Evolutionary conservation across 1,284 basidiomycete genomes (phyloP), one percentile per base, ranked within the genome.

Genomic region (Fistulinella staudtii): DNA sequence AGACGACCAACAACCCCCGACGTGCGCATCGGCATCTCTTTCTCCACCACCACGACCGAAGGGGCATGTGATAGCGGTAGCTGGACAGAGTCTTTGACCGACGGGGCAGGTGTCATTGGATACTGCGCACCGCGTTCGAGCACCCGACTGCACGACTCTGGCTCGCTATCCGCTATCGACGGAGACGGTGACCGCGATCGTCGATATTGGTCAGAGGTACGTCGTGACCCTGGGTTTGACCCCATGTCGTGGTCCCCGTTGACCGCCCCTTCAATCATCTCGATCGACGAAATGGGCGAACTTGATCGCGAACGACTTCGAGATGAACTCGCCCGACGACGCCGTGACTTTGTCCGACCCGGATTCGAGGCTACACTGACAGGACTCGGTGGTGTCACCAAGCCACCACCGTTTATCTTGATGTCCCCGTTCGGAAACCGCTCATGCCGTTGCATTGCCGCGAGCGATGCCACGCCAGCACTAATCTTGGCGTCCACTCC

Each of bases 311-410:
- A 53, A 21, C 57, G 51, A 47, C 69, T 51, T 50, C 62, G 46
- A 45, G 56, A 50, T 3, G 63, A 56, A 24, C 59, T 57, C 9
- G 54, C 64, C 13, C 65, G 63, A 53, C 53, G 72, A 58, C 56
- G 64, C 17, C 63, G 53, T 5, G 60, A 53, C 51, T 49, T 67
- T 37, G 55, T 67, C 49, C 69, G 57, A 34, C 60, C 64, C 1
- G 80, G 79, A 55, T 85, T 82, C 5, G 78, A 75, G 2, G 77
- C 80, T 15, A 83, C 68, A 50, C 81, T 84, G 17, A 84, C 69
- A 9, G 84, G 85, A 60, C 83, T 85, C 0, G 84, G 84, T 0
- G 85, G 85, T 0, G 83, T 85, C 13, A 82, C 82, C 14, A 86
- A 66, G 1, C 82, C 82, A 2, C 62, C 66, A 65, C 65, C 56